phyloP scores from a whole-genome alignment of 495 filamentous ascomycete genomes.

The Lasiosphaeriaceae sp. region DNA sequence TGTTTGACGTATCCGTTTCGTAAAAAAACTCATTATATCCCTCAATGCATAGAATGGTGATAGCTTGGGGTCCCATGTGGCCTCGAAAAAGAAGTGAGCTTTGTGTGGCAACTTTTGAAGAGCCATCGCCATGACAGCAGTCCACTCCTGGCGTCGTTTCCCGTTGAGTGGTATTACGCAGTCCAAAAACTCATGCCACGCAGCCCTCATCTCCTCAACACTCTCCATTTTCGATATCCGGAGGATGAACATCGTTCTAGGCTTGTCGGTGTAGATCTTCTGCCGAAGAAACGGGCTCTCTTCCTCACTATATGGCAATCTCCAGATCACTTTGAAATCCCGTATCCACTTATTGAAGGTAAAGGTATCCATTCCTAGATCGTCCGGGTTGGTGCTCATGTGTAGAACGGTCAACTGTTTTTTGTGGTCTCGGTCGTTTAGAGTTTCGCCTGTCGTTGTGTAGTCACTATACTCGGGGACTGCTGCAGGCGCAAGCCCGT shows the following conservation, averaged over 20 bases:
- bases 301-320: too few relatives aligned
- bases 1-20: constrained; percentile 8
- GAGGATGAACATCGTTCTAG: neutral
- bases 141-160: constrained; percentile 44
- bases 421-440: too few relatives aligned
- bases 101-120: constrained; percentile 42
- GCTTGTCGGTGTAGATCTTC: neutral
- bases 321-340: too few relatives aligned
- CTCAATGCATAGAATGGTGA: constrained; percentile 48
- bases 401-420: too few relatives aligned
- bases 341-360: too few relatives aligned
- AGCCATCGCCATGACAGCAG: constrained; percentile 48
- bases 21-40: constrained; percentile 48
- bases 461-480: too few relatives aligned
- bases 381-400: too few relatives aligned
- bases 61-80: constrained; percentile 36
- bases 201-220: constrained; percentile 33
- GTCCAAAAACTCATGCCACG: constrained; percentile 34
- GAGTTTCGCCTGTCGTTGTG: too few relatives aligned
- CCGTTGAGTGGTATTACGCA: constrained; percentile 19
- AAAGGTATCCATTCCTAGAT: too few relatives aligned
- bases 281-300: too few relatives aligned
- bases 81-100: constrained; percentile 47
- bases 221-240: constrained; percentile 4
- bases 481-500: too few relatives aligned